A percentile compares a stretch with the other conserved stretches of the same genome.
phyloP scores from a whole-genome alignment of 1,284 basidiomycete species.

The Polyporus tsugae region DNA sequence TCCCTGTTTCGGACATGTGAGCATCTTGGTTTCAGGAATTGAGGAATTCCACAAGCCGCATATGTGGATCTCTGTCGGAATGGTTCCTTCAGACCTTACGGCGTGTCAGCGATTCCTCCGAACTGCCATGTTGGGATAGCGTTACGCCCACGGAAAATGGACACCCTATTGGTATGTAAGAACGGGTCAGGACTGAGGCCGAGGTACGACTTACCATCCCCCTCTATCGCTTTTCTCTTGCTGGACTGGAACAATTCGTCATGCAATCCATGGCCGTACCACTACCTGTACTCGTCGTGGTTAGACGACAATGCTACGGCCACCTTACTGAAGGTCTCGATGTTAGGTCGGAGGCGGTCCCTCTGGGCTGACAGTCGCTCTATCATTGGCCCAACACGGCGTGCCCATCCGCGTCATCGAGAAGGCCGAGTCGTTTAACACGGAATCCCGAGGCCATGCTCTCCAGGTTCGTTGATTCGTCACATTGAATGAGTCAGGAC shows the following conservation, averaged over 20 bases:
- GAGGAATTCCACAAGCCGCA: not conserved
- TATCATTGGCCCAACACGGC: constrained; percentile 36
- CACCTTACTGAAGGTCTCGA: not conserved
- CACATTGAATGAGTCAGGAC: not conserved
- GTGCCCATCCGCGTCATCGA: constrained; percentile 47
- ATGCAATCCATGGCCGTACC: not conserved
- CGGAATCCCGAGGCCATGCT: constrained; percentile 40
- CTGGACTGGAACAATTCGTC: not conserved
- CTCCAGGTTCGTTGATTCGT: constrained; percentile 35
- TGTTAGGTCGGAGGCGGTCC: constrained; percentile 41
- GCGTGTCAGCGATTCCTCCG: not conserved
- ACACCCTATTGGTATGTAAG: not conserved
- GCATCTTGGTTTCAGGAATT: too few relatives aligned
- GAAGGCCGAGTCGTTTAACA: constrained; percentile 36
- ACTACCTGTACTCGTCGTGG: constrained; percentile 2
- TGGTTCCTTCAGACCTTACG: not conserved
- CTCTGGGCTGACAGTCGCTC: constrained; percentile 36
- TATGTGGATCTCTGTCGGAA: not conserved
- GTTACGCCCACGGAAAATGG: not conserved
- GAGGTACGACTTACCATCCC: not conserved
- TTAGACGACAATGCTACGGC: not conserved
- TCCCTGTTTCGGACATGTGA: too few relatives aligned
- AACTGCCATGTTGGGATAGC: not conserved
- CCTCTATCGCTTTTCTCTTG: not conserved
- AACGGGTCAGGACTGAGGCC: not conserved